Conservation (phyloP, 2,329 filamentous ascomycete genomes). For the Phyllachora maydis region DNA sequence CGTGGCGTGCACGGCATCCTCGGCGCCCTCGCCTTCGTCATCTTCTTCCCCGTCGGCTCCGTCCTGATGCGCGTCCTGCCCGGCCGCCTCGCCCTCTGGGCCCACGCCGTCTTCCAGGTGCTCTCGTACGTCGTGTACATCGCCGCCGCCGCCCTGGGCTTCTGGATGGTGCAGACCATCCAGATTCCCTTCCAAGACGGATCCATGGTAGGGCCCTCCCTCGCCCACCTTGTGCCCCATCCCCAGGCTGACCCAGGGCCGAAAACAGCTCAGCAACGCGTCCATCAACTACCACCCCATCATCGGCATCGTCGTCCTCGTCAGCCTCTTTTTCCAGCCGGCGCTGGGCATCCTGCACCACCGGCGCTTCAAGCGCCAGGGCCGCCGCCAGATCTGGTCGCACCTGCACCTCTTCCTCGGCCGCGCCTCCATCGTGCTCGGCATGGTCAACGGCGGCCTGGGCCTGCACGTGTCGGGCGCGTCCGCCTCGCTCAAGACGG, state of each 20-base stretch:
- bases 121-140: slow-evolving; percentile 15
- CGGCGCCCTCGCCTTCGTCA: slow-evolving; percentile 17
- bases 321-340: slow-evolving; percentile 17
- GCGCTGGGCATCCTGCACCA: slow-evolving; percentile 21
- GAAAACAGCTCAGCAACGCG: slow-evolving; percentile 12
- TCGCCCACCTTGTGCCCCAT: no score
- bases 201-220: slow-evolving; percentile 11
- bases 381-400: slow-evolving; percentile 18
- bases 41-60: slow-evolving; percentile 21
- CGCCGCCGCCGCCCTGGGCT: slow-evolving; percentile 17
- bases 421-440: slow-evolving; percentile 15
- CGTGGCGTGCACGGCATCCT: slow-evolving; percentile 19
- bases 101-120: slow-evolving; percentile 18
- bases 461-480: slow-evolving; percentile 17
- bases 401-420: slow-evolving; percentile 21
- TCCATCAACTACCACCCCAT: slow-evolving; percentile 20
- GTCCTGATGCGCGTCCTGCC: slow-evolving; percentile 18
- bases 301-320: slow-evolving; percentile 21
- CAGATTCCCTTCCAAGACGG: slow-evolving; percentile 10
- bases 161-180: slow-evolving; percentile 16
- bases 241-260: slow-evolving; percentile 1
- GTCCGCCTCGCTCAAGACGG: slow-evolving; percentile 8
- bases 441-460: slow-evolving; percentile 22
- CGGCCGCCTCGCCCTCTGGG: slow-evolving; percentile 13
- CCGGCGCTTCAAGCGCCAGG: slow-evolving; percentile 13